These are phyloP conservation scores for Apostasia shenzhenica DNA, from an alignment of 106 monocot species.

Conservation along the genomic window DNA sequence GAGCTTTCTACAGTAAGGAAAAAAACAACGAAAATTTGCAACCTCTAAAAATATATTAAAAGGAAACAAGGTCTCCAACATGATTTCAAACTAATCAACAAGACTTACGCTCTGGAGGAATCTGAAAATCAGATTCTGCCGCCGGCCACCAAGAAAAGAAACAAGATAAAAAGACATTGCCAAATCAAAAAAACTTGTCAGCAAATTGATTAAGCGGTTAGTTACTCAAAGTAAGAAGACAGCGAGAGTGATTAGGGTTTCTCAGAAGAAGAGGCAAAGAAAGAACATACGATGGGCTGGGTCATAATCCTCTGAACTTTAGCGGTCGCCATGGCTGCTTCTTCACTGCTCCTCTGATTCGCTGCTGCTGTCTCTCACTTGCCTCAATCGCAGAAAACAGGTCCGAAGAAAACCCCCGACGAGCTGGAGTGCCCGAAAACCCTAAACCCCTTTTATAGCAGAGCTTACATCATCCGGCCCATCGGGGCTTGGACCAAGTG, in stretches of 20 bases:
- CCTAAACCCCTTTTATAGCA: no score
- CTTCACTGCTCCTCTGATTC: background rate
- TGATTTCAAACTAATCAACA: background rate
- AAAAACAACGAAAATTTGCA: conserved; percentile 1
- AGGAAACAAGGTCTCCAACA: background rate
- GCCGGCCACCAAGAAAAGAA: background rate
- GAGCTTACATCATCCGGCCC: no score
- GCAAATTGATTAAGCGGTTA: background rate
- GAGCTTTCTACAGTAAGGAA: conserved; percentile 52
- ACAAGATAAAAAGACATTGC: background rate
- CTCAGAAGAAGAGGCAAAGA: background rate
- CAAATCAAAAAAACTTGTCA: background rate
- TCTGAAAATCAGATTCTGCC: conserved; percentile 95
- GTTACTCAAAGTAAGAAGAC: no score
- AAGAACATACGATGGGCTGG: conserved; percentile 11
- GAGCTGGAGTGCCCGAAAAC: no score
- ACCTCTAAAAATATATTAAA: conserved; percentile 1
- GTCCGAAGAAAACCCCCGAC: background rate
- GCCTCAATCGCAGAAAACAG: background rate
- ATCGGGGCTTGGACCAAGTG: no score
- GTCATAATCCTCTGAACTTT: conserved; percentile 24
- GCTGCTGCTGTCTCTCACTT: background rate
- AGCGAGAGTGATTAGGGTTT: no score
- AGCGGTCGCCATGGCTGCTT: conserved; percentile 18
- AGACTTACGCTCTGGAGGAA: conserved; percentile 89